Evolutionary conservation across 495 filamentous ascomycete genomes (phyloP).

Genomic region (Rhypophila decipiens): DNA sequence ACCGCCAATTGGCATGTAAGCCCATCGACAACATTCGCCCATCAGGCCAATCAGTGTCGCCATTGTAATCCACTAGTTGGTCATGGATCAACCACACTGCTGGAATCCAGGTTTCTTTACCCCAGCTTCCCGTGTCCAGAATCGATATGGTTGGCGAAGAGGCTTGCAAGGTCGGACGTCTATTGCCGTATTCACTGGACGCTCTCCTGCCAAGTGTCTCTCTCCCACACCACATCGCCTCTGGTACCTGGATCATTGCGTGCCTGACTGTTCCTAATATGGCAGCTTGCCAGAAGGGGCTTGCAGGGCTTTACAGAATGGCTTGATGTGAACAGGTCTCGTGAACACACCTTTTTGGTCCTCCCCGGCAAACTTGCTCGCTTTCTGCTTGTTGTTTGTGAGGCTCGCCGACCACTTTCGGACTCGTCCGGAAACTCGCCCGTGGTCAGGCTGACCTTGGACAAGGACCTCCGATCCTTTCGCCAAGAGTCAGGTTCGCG

Average conservation of each 20-base stretch:
- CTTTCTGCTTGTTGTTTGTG: too few relatives aligned
- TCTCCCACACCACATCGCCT: neutral
- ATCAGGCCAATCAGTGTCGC: conserved; percentile 7
- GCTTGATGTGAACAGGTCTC: neutral
- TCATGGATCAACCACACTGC: conserved; percentile 23
- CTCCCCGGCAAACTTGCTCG: neutral
- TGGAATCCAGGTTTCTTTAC: conserved; percentile 6
- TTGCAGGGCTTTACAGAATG: too few relatives aligned
- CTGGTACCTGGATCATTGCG: neutral
- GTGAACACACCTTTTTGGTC: neutral
- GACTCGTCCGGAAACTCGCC: neutral
- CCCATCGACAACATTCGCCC: neutral
- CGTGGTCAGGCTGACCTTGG: too few relatives aligned
- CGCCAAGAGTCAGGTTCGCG: too few relatives aligned
- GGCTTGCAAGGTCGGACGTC: too few relatives aligned
- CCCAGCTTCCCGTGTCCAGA: neutral
- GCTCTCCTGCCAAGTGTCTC: neutral
- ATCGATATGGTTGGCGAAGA: too few relatives aligned
- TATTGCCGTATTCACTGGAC: too few relatives aligned
- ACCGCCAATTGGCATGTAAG: neutral
- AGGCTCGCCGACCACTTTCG: neutral
- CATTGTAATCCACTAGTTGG: conserved; percentile 8
- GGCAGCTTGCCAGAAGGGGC: neutral
- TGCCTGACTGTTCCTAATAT: neutral
- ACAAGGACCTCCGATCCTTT: too few relatives aligned